Base-by-base conservation (phyloP, 352 stramenopile genomes). In the Peronospora farinosa region DNA sequence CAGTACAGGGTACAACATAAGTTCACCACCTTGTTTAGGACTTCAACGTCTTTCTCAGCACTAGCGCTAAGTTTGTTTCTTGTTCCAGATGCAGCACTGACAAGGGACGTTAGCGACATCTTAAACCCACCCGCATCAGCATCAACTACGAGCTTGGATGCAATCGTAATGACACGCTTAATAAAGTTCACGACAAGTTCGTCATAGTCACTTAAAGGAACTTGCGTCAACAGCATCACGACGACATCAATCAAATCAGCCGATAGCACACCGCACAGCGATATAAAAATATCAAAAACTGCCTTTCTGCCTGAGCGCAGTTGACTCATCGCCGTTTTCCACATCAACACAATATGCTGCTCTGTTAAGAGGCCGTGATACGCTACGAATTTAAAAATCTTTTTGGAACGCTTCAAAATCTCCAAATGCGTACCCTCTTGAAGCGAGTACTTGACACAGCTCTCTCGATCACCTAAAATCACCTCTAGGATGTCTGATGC, bases 401-500 rank as follows among this genome's bases (percentile, higher is more conserved):
- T 75, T 55, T 71, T 78, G 0, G 77, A 86, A 17, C 82, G 74
- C 49, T 92, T 92, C 7, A 92, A 55, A 8, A 95, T 70, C 52
- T 95, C 84, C 41, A 95, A 40, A 54, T 95, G 84, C 5, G 78
- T 78, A 7, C 81, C 78, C 53, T 86, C 79, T 55, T 81, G 79
- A 28, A 95, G 62, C 10, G 54, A 71, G 33, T 89, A 88, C 57
- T 86, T 84, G 10, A 53, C 39, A 44, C 83, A 88, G 8, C 60
- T 63, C 32, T 86, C 73, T 37, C 62, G 63, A 42, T 95, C 75
- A 1, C 84, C 84, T 17, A 92, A 58, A 15, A 95, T 78, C 23
- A 95, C 78, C 56, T 95, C 81, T 6, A 92, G 49, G 3, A 95
- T 74, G 21, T 90, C 73, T 3, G 79, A 90, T n/a, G 64, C 64